These are phyloP conservation scores for Dichotomocladium elegans DNA, from an alignment of 371 early-diverging fungal species.

Conservation along the genomic window DNA sequence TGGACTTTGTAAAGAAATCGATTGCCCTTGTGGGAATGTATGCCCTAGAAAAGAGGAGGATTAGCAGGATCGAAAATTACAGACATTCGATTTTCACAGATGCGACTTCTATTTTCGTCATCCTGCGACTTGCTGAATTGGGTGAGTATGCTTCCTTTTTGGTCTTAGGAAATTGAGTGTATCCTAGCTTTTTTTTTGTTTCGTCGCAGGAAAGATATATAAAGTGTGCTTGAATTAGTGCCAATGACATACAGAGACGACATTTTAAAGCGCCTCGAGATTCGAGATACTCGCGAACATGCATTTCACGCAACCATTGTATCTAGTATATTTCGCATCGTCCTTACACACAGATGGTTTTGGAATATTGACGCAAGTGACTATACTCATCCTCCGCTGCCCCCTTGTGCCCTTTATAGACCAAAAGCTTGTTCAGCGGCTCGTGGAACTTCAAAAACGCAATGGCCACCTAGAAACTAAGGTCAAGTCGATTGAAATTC, in stretches of 20 bases:
- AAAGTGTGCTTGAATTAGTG: too few relatives aligned
- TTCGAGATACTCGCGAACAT: constrained; percentile 17
- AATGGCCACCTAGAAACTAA: constrained; percentile 10
- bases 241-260: constrained; percentile 3
- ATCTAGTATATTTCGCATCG: constrained; percentile 14
- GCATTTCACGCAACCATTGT: constrained; percentile 23
- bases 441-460: constrained; percentile 19
- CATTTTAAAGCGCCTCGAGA: constrained; percentile 11
- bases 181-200: too few relatives aligned
- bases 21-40: too few relatives aligned
- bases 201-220: too few relatives aligned
- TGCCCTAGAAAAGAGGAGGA: too few relatives aligned
- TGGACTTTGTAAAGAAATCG: too few relatives aligned
- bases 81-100: too few relatives aligned
- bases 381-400: background rate
- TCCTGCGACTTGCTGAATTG: too few relatives aligned
- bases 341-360: background rate
- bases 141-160: too few relatives aligned
- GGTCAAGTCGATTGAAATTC: background rate
- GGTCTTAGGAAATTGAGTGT: too few relatives aligned
- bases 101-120: too few relatives aligned
- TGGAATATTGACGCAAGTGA: background rate
- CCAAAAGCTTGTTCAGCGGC: constrained; percentile 21
- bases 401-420: constrained; percentile 10
- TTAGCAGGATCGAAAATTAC: too few relatives aligned